Evolutionary conservation across 495 filamentous ascomycete species (phyloP).

Genomic region (Hyaloscypha bicolor): DNA sequence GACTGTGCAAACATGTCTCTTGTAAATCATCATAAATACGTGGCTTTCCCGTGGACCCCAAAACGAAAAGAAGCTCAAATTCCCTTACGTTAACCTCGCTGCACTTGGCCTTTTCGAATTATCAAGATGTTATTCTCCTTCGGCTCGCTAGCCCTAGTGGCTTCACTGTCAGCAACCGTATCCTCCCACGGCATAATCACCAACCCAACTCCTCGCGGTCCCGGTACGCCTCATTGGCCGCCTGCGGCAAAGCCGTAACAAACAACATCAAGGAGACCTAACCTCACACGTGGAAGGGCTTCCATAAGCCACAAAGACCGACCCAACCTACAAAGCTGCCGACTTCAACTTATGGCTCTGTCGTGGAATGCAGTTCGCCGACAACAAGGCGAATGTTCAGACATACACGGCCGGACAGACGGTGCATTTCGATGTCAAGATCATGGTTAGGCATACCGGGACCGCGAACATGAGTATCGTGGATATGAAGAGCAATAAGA

Average conservation of each 20-base stretch:
- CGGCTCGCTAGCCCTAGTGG: too few relatives aligned
- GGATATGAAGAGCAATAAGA: constrained; percentile 59
- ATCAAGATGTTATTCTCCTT: too few relatives aligned
- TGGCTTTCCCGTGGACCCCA: too few relatives aligned
- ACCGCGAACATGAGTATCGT: constrained; percentile 71
- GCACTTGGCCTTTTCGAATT: too few relatives aligned
- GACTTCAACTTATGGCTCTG: constrained; percentile 57
- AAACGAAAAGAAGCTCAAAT: too few relatives aligned
- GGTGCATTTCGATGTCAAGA: constrained; percentile 36
- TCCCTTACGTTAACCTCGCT: too few relatives aligned
- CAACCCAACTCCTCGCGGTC: constrained; percentile 50
- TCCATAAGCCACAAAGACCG: constrained; percentile 47
- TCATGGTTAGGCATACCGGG: constrained; percentile 64
- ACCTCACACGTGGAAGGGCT: constrained; percentile 62
- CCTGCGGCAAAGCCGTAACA: constrained; percentile 54
- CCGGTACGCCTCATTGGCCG: constrained; percentile 49
- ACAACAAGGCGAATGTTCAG: constrained; percentile 37
- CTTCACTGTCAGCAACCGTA: constrained; percentile 38
- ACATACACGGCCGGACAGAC: constrained; percentile 16
- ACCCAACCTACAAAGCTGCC: constrained; percentile 42
- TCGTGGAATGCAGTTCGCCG: constrained; percentile 60
- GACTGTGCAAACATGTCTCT: too few relatives aligned
- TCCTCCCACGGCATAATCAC: constrained; percentile 56
- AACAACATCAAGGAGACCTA: constrained; percentile 51
- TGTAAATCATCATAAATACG: too few relatives aligned